These are phyloP conservation scores for Taphrina sp. DNA, from an alignment of 1,139 yeast genomes.

Conservation along the genomic window DNA sequence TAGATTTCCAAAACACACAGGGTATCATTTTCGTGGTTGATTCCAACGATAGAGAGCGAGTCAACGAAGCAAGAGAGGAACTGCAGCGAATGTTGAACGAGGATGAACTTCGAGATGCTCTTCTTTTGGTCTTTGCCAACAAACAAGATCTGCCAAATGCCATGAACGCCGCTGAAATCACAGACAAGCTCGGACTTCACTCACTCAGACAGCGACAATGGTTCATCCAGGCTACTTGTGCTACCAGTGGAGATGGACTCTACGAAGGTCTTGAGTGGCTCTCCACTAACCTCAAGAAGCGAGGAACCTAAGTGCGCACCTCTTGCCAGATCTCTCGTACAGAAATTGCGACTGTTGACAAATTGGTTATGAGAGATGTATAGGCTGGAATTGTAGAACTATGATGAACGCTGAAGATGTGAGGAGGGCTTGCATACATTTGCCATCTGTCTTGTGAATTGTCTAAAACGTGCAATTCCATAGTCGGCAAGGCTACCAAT, in stretches of 20 bases:
- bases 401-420: not conserved
- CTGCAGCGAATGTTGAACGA: slow-evolving; percentile 92
- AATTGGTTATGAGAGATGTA: no score
- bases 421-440: not conserved
- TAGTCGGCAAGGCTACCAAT: no score
- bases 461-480: no score
- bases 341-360: no score
- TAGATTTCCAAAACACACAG: slow-evolving; percentile 64
- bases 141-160: slow-evolving; percentile 95
- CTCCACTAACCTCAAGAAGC: slow-evolving; percentile 60
- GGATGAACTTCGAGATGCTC: slow-evolving; percentile 89
- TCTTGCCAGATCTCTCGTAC: no score
- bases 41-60: slow-evolving; percentile 91
- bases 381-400: not conserved
- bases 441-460: no score
- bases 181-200: slow-evolving; percentile 88
- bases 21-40: slow-evolving; percentile 92
- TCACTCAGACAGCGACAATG: slow-evolving; percentile 92
- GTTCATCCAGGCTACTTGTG: slow-evolving; percentile 94
- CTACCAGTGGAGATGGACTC: slow-evolving; percentile 86
- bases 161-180: slow-evolving; percentile 91
- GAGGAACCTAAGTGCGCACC: slow-evolving; percentile 9
- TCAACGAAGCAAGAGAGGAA: slow-evolving; percentile 89
- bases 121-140: slow-evolving; percentile 83
- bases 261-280: slow-evolving; percentile 95